These are phyloP conservation scores for Przewalskia tangutica DNA, from an alignment of 257 asterid genomes.

Conservation along the genomic window DNA sequence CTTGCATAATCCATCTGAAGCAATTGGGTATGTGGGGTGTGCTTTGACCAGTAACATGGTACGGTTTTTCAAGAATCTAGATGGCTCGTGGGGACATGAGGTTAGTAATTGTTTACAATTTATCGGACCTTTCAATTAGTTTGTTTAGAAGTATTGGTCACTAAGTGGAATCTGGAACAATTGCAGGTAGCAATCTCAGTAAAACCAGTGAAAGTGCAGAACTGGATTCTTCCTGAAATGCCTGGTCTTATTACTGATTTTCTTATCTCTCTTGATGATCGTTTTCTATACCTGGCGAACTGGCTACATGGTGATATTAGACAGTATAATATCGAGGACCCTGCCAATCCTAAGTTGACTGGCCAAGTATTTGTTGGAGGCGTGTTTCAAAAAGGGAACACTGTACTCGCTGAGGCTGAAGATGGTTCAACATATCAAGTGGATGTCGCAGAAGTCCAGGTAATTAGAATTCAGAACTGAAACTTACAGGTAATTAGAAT, in stretches of 20 bases:
- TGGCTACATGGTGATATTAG: constrained; percentile 98
- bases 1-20: constrained; percentile 81
- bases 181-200: constrained; percentile 53
- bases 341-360: constrained; percentile 45
- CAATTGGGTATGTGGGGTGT: constrained; percentile 83
- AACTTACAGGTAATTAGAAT: too few species aligned
- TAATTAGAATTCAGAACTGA: constrained; percentile 5
- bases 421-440: constrained; percentile 71
- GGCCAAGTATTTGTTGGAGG: constrained; percentile 94
- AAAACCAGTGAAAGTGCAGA: constrained; percentile 63
- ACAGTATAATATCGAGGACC: constrained; percentile 82
- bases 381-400: constrained; percentile 47
- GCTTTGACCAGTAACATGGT: constrained; percentile 88
- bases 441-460: constrained; percentile 75
- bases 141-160: background rate
- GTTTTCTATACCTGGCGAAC: constrained; percentile 59
- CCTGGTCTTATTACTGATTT: constrained; percentile 83
- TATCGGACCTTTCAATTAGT: background rate
- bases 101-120: constrained; percentile 20
- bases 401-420: constrained; percentile 61
- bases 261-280: constrained; percentile 69
- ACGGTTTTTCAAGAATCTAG: constrained; percentile 71
- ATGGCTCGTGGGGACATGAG: constrained; percentile 84
- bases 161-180: background rate
- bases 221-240: constrained; percentile 86